These are phyloP conservation scores for Magnusiomyces fungicola DNA, from an alignment of 1,139 yeast genomes.

Conservation along the genomic window DNA sequence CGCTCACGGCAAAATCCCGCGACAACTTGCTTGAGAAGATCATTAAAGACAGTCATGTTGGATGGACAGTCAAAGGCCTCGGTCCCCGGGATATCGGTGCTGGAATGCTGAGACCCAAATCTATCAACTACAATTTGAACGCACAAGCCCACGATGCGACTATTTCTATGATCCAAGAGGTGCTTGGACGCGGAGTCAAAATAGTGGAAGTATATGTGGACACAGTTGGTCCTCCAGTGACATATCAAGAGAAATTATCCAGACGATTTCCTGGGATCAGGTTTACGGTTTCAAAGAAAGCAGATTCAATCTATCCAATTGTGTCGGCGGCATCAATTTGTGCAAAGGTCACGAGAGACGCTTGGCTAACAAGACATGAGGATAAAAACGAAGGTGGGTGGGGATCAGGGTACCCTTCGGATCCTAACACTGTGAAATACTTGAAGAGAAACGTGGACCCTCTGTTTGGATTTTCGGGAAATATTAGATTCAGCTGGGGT, in stretches of 20 bases:
- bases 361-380: conserved; percentile 44
- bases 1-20: conserved; percentile 66
- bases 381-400: conserved; percentile 36
- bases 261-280: conserved; percentile 59
- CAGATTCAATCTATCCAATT: conserved; percentile 88
- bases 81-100: conserved; percentile 81
- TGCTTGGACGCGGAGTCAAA: conserved; percentile 54
- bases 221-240: conserved; percentile 91
- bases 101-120: conserved; percentile 75
- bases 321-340: conserved; percentile 96
- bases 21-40: conserved; percentile 52
- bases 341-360: conserved; percentile 93
- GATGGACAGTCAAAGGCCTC: conserved; percentile 83
- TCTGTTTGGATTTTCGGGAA: conserved; percentile 79
- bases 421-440: conserved; percentile 78
- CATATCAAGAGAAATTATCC: conserved; percentile 71
- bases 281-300: conserved; percentile 88
- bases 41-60: conserved; percentile 48
- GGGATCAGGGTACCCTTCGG: conserved; percentile 95
- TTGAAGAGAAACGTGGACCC: conserved; percentile 53
- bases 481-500: conserved; percentile 89
- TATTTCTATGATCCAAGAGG: conserved; percentile 60
- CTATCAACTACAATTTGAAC: conserved; percentile 61
- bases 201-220: conserved; percentile 75
- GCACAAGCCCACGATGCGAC: conserved; percentile 97